Percentiles rank a stretch among this genome's conserved stretches.
phyloP scores from a whole-genome alignment of 2,329 filamentous ascomycete genomes.

The Remersonia thermophila region DNA sequence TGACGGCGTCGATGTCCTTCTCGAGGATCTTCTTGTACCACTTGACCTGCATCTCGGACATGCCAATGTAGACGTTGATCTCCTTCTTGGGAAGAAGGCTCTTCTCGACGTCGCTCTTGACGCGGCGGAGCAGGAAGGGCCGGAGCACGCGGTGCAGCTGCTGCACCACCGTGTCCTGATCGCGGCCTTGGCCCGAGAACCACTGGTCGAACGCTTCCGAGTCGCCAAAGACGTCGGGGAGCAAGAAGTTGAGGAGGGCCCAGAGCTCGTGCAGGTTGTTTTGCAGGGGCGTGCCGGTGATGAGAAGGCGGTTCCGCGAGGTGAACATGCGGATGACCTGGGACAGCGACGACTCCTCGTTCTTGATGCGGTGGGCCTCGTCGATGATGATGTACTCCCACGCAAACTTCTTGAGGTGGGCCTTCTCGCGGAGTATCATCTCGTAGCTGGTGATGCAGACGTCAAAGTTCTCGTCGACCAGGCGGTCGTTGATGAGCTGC shows the following conservation, averaged over 20 bases:
- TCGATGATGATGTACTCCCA: conserved; percentile 99
- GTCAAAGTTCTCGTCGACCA: conserved; percentile 93
- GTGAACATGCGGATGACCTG: conserved; percentile 95
- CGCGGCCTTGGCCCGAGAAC: conserved; percentile 83
- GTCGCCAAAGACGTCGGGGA: conserved; percentile 97
- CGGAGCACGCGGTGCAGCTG: conserved; percentile 87
- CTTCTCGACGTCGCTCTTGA: conserved; percentile 97
- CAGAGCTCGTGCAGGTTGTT: conserved; percentile 98
- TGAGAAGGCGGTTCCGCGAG: conserved; percentile 86
- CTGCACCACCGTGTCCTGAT: conserved; percentile 92
- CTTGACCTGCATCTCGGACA: conserved; percentile 98
- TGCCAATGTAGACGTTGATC: conserved; percentile 89
- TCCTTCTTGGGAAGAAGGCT: conserved; percentile 95
- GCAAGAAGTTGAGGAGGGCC: conserved; percentile 90
- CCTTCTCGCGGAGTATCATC: conserved; percentile 93
- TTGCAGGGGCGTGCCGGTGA: conserved; percentile 91
- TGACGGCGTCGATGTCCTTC: conserved; percentile 97
- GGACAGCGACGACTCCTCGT: conserved; percentile 91
- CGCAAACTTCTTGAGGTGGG: conserved; percentile 89
- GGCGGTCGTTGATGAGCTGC: conserved; percentile 73
- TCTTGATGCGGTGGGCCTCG: conserved; percentile 97
- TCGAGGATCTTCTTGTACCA: conserved; percentile 99
- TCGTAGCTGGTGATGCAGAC: conserved; percentile 98
- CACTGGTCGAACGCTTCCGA: conserved; percentile 94
- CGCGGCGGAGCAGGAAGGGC: conserved; percentile 86